phyloP scores from a whole-genome alignment of 495 filamentous ascomycete species.

The Neurospora discreta region DNA sequence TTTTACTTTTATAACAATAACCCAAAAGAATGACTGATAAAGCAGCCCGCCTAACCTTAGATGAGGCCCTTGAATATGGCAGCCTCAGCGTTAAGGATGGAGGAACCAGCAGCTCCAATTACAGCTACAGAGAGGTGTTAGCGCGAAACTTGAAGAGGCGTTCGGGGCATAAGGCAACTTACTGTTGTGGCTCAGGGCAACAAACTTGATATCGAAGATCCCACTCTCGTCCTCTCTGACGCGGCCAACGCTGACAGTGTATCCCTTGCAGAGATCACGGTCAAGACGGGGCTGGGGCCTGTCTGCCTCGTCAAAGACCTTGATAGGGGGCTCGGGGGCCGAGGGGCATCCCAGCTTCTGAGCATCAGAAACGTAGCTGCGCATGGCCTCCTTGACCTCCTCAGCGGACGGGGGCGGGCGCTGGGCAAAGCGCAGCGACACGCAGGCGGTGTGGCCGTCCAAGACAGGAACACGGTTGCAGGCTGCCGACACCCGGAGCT shows the following conservation, averaged over 20 bases:
- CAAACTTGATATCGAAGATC: slow-evolving; percentile 75
- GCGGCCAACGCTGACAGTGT: slow-evolving; percentile 72
- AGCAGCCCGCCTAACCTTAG: slow-evolving; percentile 25
- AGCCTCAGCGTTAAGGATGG: slow-evolving; percentile 88
- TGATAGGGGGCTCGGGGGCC: slow-evolving; percentile 60
- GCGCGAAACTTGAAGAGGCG: neutral
- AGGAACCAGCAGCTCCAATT: slow-evolving; percentile 88
- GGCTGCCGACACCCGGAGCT: slow-evolving; percentile 60
- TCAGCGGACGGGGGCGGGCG: slow-evolving; percentile 44
- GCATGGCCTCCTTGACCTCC: slow-evolving; percentile 56
- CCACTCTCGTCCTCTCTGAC: slow-evolving; percentile 63
- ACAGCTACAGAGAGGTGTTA: slow-evolving; percentile 43
- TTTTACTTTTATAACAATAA: neutral
- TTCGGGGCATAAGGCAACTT: slow-evolving; percentile 21
- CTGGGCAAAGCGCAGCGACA: slow-evolving; percentile 63
- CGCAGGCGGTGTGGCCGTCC: slow-evolving; percentile 77
- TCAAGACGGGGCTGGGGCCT: slow-evolving; percentile 79
- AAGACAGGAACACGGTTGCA: slow-evolving; percentile 77
- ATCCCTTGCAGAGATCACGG: slow-evolving; percentile 61
- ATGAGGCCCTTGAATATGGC: slow-evolving; percentile 82
- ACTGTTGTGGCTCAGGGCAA: slow-evolving; percentile 77
- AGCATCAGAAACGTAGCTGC: slow-evolving; percentile 63
- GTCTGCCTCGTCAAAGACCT: slow-evolving; percentile 69
- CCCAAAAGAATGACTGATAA: neutral
- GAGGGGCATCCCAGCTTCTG: slow-evolving; percentile 65